Percentiles rank a stretch among this genome's conserved stretches.
Evolutionary conservation across 495 filamentous ascomycete genomes (phyloP).

Genomic region (Neurospora sp.): DNA sequence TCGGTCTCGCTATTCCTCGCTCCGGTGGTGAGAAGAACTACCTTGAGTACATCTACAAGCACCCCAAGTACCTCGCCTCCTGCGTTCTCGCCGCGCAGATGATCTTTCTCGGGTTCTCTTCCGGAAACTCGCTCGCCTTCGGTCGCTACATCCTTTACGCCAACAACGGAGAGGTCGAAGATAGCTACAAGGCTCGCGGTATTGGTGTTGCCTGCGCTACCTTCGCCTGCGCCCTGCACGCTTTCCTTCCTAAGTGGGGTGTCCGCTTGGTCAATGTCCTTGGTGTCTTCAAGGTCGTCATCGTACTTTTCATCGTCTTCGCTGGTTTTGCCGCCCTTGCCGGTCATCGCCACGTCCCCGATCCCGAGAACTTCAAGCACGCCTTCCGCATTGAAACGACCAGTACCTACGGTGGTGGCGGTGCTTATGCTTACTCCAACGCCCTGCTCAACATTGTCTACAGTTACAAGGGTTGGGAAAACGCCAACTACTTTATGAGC

Average conservation of each 20-base stretch:
- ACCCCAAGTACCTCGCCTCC: conserved; percentile 50
- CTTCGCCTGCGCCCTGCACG: conserved; percentile 50
- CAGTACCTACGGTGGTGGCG: conserved; percentile 26
- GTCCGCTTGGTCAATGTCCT: conserved; percentile 53
- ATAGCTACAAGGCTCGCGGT: conserved; percentile 50
- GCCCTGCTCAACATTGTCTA: conserved; percentile 40
- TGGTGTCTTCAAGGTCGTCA: conserved; percentile 53
- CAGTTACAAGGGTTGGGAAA: conserved; percentile 38
- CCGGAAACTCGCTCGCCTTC: conserved; percentile 56
- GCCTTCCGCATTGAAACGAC: conserved; percentile 18
- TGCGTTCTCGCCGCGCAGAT: conserved; percentile 51
- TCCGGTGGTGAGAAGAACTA: conserved; percentile 48
- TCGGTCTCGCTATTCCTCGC: conserved; percentile 43
- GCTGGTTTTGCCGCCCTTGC: conserved; percentile 37
- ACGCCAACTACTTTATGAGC: conserved; percentile 42
- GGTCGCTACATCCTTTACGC: conserved; percentile 58
- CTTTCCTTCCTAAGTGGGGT: conserved; percentile 48
- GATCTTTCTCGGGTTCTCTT: conserved; percentile 40
- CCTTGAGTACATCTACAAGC: conserved; percentile 52
- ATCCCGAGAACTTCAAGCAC: conserved; percentile 25
- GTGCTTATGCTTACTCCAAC: conserved; percentile 28
- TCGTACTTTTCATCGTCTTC: conserved; percentile 54
- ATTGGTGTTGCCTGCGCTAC: conserved; percentile 45
- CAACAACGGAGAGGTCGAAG: conserved; percentile 35
- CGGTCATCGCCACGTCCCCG: conserved; percentile 3